Evolutionary conservation across 1,139 yeast genomes (phyloP).

Genomic region (Citeromyces hawaiiensis): DNA sequence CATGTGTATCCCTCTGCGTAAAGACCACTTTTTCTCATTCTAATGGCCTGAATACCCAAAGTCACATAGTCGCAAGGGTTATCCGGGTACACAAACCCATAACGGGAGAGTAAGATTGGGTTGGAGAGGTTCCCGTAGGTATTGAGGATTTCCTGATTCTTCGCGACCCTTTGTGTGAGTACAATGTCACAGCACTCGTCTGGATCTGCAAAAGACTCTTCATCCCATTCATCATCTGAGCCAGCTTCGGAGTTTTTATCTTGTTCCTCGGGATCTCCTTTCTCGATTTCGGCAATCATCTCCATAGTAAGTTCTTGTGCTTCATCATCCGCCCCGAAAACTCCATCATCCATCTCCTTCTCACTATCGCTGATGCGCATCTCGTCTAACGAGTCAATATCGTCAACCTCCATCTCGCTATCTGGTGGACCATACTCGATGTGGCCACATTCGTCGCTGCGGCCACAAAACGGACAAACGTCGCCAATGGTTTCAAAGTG

Average conservation of each 20-base stretch:
- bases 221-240: constrained; percentile 6
- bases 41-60: constrained; percentile 37
- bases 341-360: constrained; percentile 8
- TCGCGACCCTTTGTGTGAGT: constrained; percentile 23
- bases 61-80: constrained; percentile 48
- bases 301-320: background rate
- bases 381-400: constrained; percentile 13
- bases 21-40: constrained; percentile 23
- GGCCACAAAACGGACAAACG: constrained; percentile 70
- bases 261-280: background rate
- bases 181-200: constrained; percentile 48
- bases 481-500: constrained; percentile 63
- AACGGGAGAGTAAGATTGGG: constrained; percentile 52
- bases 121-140: constrained; percentile 68
- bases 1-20: constrained; percentile 38
- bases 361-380: constrained; percentile 19
- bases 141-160: constrained; percentile 55
- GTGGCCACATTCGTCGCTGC: constrained; percentile 40
- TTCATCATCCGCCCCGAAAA: constrained; percentile 4
- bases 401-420: constrained; percentile 14
- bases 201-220: constrained; percentile 15
- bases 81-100: constrained; percentile 53
- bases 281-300: background rate
- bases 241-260: constrained; percentile 8
- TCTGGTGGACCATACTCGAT: constrained; percentile 18